Percentiles rank a stretch among this genome's conserved stretches.
Evolutionary conservation across 2,329 filamentous ascomycete genomes (phyloP).

Genomic region (Colletotrichum viniferum): DNA sequence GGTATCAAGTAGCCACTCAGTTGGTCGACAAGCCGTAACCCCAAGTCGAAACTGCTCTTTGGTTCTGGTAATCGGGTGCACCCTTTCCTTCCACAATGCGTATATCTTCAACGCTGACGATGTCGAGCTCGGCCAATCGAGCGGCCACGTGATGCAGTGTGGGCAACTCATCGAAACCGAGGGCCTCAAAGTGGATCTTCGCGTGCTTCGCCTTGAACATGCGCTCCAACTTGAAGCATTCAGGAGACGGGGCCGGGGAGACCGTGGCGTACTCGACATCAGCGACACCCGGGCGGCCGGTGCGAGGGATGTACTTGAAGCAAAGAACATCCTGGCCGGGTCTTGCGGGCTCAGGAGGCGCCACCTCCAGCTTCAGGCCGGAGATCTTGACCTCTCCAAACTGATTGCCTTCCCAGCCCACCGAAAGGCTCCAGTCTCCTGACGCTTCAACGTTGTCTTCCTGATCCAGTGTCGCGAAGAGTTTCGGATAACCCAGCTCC

Average conservation of each 20-base stretch:
- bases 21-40: neutral
- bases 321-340: conserved; percentile 50
- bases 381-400: neutral
- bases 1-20: neutral
- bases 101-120: conserved; percentile 49
- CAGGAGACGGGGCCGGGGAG: conserved; percentile 24
- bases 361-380: conserved; percentile 11
- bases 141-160: conserved; percentile 63
- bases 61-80: neutral
- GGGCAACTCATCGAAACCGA: conserved; percentile 59
- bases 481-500: conserved; percentile 65
- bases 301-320: conserved; percentile 61
- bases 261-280: conserved; percentile 58
- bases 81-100: conserved; percentile 49
- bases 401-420: neutral
- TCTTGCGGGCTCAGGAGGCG: conserved; percentile 29
- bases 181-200: conserved; percentile 48
- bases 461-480: conserved; percentile 44
- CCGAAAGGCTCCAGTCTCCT: neutral
- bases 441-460: conserved; percentile 18
- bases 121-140: conserved; percentile 56
- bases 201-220: conserved; percentile 38
- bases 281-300: conserved; percentile 52
- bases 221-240: conserved; percentile 32
- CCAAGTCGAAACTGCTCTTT: conserved; percentile 2